A percentile compares a stretch with the other conserved stretches of the same genome.
phyloP scores from a whole-genome alignment of 805 yeast species.

The Metschnikowia santaceciliae region DNA sequence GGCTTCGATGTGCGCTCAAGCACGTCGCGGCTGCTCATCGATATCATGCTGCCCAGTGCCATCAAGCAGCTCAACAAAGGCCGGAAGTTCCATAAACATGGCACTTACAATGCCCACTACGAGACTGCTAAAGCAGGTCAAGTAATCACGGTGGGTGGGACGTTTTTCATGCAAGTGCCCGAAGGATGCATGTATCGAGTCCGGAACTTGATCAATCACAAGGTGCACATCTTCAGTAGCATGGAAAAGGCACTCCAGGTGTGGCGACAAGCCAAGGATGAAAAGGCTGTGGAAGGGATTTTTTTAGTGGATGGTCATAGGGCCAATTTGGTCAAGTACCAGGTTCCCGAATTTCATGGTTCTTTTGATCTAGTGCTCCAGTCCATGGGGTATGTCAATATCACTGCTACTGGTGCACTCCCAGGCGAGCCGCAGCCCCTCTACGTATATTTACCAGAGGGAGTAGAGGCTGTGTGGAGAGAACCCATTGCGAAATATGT shows the following conservation, averaged over 20 bases:
- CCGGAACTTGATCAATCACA: conserved; percentile 42
- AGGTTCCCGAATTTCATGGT: conserved; percentile 71
- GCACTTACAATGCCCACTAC: conserved; percentile 29
- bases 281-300: conserved; percentile 17
- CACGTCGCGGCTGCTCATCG: conserved; percentile 23
- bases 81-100: conserved; percentile 24
- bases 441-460: conserved; percentile 50
- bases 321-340: conserved; percentile 25
- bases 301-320: conserved; percentile 14
- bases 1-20: conserved; percentile 32
- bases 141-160: conserved; percentile 55
- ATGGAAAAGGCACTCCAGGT: conserved; percentile 27
- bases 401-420: conserved; percentile 54
- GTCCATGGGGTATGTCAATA: conserved; percentile 58
- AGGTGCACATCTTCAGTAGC: conserved; percentile 29
- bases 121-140: conserved; percentile 41
- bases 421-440: conserved; percentile 24
- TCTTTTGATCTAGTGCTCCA: conserved; percentile 60
- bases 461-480: conserved; percentile 50
- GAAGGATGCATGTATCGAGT: conserved; percentile 44
- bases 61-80: conserved; percentile 31
- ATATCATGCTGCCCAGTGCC: conserved; percentile 20
- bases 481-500: conserved; percentile 46
- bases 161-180: conserved; percentile 57
- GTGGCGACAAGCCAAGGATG: conserved; percentile 25